A percentile compares a stretch with the other conserved stretches of the same genome.
These are phyloP conservation scores for Cryphonectria japonica DNA, from an alignment of 2,329 filamentous ascomycete species.

Conservation along the genomic window DNA sequence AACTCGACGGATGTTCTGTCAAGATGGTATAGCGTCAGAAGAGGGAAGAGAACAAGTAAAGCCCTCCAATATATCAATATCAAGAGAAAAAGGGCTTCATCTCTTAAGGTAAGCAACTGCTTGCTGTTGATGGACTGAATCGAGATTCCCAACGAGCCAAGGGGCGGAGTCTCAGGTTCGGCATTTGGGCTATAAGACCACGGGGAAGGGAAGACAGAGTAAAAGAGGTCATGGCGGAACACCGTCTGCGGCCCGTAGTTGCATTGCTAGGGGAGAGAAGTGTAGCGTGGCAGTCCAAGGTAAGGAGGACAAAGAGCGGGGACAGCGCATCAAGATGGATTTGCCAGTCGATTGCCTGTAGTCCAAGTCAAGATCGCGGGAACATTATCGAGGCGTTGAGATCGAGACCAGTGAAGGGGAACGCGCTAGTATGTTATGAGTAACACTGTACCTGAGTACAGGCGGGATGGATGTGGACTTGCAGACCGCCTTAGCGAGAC, in stretches of 20 bases:
- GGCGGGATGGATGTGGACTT: background rate
- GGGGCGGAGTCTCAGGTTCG: background rate
- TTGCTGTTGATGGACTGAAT: constrained; percentile 5
- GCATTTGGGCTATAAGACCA: background rate
- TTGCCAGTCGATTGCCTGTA: background rate
- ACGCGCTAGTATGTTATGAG: background rate
- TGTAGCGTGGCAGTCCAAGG: background rate
- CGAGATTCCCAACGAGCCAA: background rate
- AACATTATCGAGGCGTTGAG: background rate
- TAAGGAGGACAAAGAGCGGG: background rate
- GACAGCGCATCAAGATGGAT: background rate
- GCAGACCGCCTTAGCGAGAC: constrained; percentile 1
- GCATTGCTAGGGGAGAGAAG: background rate
- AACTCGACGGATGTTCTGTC: background rate
- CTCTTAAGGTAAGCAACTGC: background rate
- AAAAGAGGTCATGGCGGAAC: background rate
- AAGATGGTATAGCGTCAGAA: background rate
- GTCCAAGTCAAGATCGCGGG: background rate
- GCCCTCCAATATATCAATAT: background rate
- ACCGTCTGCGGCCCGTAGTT: background rate
- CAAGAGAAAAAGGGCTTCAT: background rate
- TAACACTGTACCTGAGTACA: background rate
- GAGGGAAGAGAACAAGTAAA: background rate
- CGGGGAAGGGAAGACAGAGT: background rate
- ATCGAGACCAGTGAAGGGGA: background rate